Base-by-base conservation (phyloP, 352 stramenopile genomes). In the Pythium aristosporum region DNA sequence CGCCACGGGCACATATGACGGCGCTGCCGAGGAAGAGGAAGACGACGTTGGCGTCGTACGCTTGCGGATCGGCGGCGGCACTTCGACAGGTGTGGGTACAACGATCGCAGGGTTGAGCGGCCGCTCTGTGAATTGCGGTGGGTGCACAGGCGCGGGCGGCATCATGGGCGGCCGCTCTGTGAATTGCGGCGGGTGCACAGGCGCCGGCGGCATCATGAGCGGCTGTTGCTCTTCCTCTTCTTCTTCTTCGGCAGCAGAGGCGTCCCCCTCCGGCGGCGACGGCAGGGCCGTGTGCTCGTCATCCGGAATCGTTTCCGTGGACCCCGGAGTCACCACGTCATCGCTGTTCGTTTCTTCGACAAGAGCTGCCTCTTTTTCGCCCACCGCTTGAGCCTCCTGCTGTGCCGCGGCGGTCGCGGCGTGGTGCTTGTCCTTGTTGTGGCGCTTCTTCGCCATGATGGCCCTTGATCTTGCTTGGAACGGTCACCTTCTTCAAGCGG, bases 361-460 rank as follows among this genome's bases (percentile, higher is more conserved):
- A 30, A 30, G 25, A 30, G 25, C 32, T 20, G 60, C 9, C 12
- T 46, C 23, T 55, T 32, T 18, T 34, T 39, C 18, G 21, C 20
- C 20, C 54, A 48, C 48, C 50, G 37, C 23, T 34, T 28, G 11
- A 39, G 34, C 34, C 21, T 49, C 21, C 36, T 57, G 47, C 20
- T 57, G 34, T 3, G 47, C 18, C 12, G 47, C 15, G 2, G 47
- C 47, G 10, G 23, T 2, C 2, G 47, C 47, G 21, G 47, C 47
- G 10, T 53, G 34, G 11, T 39, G 47, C 57, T 71, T 71, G 49
- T 67, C 54, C 37, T 56, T 48, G 34, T 51, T 48, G 41, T 65
- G 41, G n/a, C 51, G 49, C 57, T 71, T 71, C 58, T 71, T 71
- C 25, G 51, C 64, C 64, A 71, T 71, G 51, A 71, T 71, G 51